Conservation (phyloP, 73 alveolate species). For the Blepharisma stoltei region DNA sequence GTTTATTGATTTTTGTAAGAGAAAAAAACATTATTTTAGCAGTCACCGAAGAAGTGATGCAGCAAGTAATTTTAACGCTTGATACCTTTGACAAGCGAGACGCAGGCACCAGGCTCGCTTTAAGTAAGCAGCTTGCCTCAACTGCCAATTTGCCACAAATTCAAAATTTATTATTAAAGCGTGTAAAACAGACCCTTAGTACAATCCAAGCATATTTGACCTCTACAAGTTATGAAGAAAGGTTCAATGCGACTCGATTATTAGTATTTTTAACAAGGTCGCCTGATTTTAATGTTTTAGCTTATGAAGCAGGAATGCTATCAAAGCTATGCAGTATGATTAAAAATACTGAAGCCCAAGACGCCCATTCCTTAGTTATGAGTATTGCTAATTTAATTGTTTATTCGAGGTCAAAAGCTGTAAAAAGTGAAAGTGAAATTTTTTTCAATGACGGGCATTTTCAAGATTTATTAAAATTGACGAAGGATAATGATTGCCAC, state of each 20-base stretch:
- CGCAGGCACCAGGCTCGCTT: constrained; percentile 8
- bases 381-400: not conserved
- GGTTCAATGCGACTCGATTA: constrained; percentile 6
- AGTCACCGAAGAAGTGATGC: constrained; percentile 23
- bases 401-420: not conserved
- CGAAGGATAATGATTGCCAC: constrained; percentile 4
- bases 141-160: constrained; percentile 18
- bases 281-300: constrained; percentile 10
- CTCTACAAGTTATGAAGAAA: constrained; percentile 5
- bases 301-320: constrained; percentile 14
- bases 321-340: not conserved
- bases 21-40: constrained; percentile 26
- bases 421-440: not conserved
- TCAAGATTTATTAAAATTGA: not conserved
- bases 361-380: not conserved
- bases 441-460: constrained; percentile 6
- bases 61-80: constrained; percentile 3
- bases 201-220: not conserved
- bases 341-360: not conserved
- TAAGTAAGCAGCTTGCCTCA: constrained; percentile 18
- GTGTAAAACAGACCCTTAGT: not conserved
- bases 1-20: constrained; percentile 17
- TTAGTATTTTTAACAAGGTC: constrained; percentile 1
- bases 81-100: constrained; percentile 7
- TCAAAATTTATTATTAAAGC: constrained; percentile 6